Evolutionary conservation across 805 yeast genomes (phyloP), one percentile per base, ranked within the genome.

Genomic region (Myxozyma kluyveri): DNA sequence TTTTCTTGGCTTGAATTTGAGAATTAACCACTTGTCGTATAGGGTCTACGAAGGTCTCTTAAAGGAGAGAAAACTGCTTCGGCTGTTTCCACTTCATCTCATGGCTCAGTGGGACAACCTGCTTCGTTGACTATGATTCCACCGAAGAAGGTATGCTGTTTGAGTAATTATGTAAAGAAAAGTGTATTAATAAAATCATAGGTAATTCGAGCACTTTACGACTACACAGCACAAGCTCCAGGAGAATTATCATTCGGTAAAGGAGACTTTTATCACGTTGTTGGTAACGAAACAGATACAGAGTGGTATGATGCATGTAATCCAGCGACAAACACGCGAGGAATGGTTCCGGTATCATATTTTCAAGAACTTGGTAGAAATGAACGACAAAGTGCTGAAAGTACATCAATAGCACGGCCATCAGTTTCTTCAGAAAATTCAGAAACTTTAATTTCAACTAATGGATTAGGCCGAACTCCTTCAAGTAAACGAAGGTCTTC

Each of bases 211-310:
- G 97, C 98, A 0, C 70, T 84, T 17, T 82, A 80, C 62, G 84
- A 84, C 64, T 90, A 90, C 69, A 72, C 72, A 39, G 85, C 96
- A 0, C 90, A 84, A 61, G 84, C 86, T 12, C 82, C 87, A 1
- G 88, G 87, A 21, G 97, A 91, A 66, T 75, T 91, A 32, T 75
- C 81, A 27, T 91, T 93, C 67, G 64, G 69, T 39, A 80, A 82
- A 60, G 96, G 96, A 35, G 97, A 91, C 65, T 90, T 89, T 65
- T 88, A 90, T 70, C 88, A 88, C 65, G 95, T 93, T 1, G 74
- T 77, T 36, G 80, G 81, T 21, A 77, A 80, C 33, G 62, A 59
- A 19, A 74, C 78, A 49, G 84, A 82, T 59, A 62, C 69, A 10
- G 78, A 75, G 38, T 89, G 96, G 90, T 88, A 81, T 63, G 89